Evolutionary conservation across 2,329 filamentous ascomycete genomes (phyloP), one percentile per base, ranked within the genome.

Genomic region (Stemphylium vesicarium): DNA sequence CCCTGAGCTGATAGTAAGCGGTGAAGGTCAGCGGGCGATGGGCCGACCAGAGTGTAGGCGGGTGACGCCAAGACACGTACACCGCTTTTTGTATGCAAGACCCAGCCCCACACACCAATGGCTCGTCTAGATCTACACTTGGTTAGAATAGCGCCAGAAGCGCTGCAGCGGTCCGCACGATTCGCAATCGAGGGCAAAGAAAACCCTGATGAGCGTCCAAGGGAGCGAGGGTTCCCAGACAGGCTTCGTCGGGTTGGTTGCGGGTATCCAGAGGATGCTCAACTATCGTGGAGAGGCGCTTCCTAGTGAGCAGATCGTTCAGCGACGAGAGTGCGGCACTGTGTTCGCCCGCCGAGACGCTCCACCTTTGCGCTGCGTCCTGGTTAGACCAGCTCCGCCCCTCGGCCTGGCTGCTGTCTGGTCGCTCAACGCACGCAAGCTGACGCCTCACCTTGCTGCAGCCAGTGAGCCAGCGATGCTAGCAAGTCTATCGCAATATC

Each of bases 1-100:
- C 70, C 67, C 64, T 64, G 69, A 69, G 68, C 69, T 72, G 69
- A 68, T 67, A 61, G 52, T 55, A 55, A 55, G 67, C 65, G 60
- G 67, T 65, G 66, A 65, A 57, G 56, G 56, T 59, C 54, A 60
- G 63, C 62, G 64, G 62, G 63, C 58, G 65, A 59, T 54, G 56
- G 54, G 61, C 53, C 53, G 53, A 56, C 52, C 41, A 56, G 40
- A 56, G 53, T 52, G 49, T 56, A 52, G 48, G 42, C 42, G 20
- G 50, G 33, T 35, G 45, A 45, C 51, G 53, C 53, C 60, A 58
- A 52, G 62, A 49, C 48, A 22, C 53, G 41, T 43, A 51, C 52
- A 56, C 48, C 53, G 53, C 52, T 55, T 55, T 51, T 55, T 55
- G 52, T 51, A 51, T 56, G 53, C 48, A 39, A 50, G 45, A 42